Conservation (phyloP, 2,329 filamentous ascomycete genomes). For the Aspergillus sp. region DNA sequence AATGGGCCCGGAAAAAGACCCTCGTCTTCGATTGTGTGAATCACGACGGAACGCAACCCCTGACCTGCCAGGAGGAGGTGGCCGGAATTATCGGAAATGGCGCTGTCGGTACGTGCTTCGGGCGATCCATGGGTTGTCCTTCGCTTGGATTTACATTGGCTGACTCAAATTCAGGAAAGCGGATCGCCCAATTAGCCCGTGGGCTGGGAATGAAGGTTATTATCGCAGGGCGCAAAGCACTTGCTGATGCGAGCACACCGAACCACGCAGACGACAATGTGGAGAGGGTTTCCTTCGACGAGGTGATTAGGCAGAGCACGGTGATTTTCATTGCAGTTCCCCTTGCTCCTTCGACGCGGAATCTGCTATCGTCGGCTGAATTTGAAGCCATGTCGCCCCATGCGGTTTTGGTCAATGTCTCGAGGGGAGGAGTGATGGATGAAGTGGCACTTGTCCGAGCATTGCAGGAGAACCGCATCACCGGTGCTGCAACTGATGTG, state of each 20-base stretch:
- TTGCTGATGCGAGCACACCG: slow-evolving; percentile 15
- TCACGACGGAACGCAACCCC: slow-evolving; percentile 38
- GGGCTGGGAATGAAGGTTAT: slow-evolving; percentile 54
- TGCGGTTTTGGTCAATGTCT: slow-evolving; percentile 52
- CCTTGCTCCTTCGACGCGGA: slow-evolving; percentile 33
- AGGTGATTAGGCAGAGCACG: slow-evolving; percentile 31
- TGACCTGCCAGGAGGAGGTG: slow-evolving; percentile 52
- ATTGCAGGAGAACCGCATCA: slow-evolving; percentile 48
- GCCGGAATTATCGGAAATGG: slow-evolving; percentile 56
- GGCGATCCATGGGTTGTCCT: neutral
- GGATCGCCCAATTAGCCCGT: slow-evolving; percentile 48
- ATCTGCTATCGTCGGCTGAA: slow-evolving; percentile 42
- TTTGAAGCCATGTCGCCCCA: slow-evolving; percentile 49
- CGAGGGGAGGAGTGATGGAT: slow-evolving; percentile 55
- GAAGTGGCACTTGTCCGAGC: slow-evolving; percentile 52
- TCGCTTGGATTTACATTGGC: neutral
- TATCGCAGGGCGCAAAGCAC: slow-evolving; percentile 50
- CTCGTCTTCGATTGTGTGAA: slow-evolving; percentile 34
- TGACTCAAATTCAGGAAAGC: slow-evolving; percentile 32
- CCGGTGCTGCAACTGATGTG: slow-evolving; percentile 56
- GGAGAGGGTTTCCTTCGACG: slow-evolving; percentile 30
- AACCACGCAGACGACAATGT: slow-evolving; percentile 7
- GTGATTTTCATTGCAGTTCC: slow-evolving; percentile 37
- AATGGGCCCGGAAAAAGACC: slow-evolving; percentile 46
- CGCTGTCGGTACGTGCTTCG: slow-evolving; percentile 40